phyloP scores from a whole-genome alignment of 2,329 filamentous ascomycete genomes.

The Lachnellula occidentalis region DNA sequence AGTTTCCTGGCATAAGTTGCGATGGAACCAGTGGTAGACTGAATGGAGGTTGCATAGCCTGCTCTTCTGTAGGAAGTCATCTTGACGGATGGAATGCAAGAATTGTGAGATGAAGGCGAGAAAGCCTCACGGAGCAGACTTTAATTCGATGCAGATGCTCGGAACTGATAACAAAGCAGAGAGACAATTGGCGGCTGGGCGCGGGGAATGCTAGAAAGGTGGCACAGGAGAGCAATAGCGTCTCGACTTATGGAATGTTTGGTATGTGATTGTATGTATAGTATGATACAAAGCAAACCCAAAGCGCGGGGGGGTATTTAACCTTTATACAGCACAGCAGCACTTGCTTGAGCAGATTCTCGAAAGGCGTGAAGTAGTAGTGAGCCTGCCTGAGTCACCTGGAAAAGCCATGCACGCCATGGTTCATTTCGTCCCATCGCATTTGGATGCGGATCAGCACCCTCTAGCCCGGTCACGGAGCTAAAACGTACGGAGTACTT shows the following conservation, averaged over 20 bases:
- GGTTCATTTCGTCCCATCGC: neutral
- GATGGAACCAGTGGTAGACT: constrained; percentile 22
- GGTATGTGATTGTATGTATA: neutral
- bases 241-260: neutral
- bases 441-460: neutral
- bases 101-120: neutral
- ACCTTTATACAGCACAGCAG: constrained; percentile 10
- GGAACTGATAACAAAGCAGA: neutral
- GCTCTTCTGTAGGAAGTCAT: constrained; percentile 12
- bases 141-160: neutral
- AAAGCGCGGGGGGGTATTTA: neutral
- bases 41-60: constrained; percentile 17
- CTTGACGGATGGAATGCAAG: constrained; percentile 2
- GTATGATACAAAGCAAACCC: neutral
- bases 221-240: neutral
- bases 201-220: neutral
- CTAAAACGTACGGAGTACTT: too few relatives aligned
- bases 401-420: neutral
- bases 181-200: neutral
- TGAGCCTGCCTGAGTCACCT: constrained; percentile 16
- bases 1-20: constrained; percentile 25
- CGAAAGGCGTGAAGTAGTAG: constrained; percentile 4
- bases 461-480: neutral
- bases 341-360: constrained; percentile 1
- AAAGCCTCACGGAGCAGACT: neutral